These are phyloP conservation scores for Hyaloscypha variabilis DNA, from an alignment of 495 filamentous ascomycete species.

Conservation along the genomic window DNA sequence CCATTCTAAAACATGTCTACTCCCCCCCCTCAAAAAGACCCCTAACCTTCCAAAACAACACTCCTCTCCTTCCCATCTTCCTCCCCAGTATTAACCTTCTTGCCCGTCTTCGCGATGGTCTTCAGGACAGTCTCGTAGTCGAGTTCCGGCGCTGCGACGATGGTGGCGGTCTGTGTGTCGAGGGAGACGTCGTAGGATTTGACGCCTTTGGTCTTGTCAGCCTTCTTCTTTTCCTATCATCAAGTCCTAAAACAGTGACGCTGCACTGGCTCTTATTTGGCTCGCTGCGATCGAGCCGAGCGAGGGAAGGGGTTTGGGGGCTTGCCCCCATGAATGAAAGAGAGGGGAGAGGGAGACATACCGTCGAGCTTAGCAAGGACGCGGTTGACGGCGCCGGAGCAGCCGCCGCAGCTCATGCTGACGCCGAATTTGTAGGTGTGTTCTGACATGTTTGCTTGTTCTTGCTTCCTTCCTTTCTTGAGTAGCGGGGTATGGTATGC, in stretches of 20 bases:
- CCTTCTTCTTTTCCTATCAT: conserved; percentile 12
- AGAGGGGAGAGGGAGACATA: conserved; percentile 40
- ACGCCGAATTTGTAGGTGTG: conserved; percentile 71
- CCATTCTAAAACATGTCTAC: no score
- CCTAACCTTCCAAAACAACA: conserved; percentile 31
- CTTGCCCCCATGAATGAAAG: background rate
- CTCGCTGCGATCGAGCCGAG: no score
- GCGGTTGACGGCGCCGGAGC: conserved; percentile 72
- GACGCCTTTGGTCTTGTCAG: conserved; percentile 61
- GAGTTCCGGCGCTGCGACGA: conserved; percentile 65
- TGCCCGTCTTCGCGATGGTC: conserved; percentile 94
- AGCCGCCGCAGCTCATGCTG: conserved; percentile 66
- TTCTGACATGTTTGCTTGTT: conserved; percentile 25
- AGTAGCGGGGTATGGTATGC: conserved; percentile 27
- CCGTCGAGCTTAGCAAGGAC: conserved; percentile 95
- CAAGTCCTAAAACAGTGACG: no score
- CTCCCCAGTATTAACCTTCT: conserved; percentile 78
- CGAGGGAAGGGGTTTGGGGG: no score
- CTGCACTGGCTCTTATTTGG: no score
- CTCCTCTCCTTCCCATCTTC: conserved; percentile 53
- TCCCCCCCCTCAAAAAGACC: no score
- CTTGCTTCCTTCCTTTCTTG: conserved; percentile 35
- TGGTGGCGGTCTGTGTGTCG: conserved; percentile 74
- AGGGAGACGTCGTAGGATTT: conserved; percentile 85
- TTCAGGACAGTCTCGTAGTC: conserved; percentile 79